Conservation (phyloP, 352 stramenopile genomes). For the Elongisporangium undulatum region DNA sequence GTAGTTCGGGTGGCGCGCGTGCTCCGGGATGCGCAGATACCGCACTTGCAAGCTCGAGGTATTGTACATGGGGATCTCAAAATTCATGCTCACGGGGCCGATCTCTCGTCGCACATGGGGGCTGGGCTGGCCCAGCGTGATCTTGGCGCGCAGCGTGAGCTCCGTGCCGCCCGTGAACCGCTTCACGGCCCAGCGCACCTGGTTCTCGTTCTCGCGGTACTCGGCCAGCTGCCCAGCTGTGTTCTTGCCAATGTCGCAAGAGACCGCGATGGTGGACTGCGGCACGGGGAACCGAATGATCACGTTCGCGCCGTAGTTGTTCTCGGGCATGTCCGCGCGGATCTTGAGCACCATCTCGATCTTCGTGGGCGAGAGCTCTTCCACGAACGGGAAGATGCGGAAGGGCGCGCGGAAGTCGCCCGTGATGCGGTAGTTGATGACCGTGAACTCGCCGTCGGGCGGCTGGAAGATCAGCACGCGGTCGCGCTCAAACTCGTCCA, state of each 20-base stretch:
- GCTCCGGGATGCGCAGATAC: conserved; percentile 97
- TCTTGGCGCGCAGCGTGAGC: conserved; percentile 93
- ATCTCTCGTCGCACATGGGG: conserved; percentile 90
- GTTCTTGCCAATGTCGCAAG: conserved; percentile 79
- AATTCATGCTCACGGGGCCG: conserved; percentile 97
- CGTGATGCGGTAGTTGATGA: conserved; percentile 98
- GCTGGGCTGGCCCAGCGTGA: conserved; percentile 77
- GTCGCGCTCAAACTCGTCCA: conserved; percentile 93
- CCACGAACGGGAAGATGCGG: conserved; percentile 96
- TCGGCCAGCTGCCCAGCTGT: conserved; percentile 87
- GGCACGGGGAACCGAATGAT: conserved; percentile 93
- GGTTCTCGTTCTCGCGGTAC: conserved; percentile 94
- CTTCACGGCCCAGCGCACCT: conserved; percentile 96
- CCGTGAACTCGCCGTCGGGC: conserved; percentile 71
- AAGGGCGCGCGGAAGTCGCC: conserved; percentile 97
- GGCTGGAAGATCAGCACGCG: conserved; percentile 87
- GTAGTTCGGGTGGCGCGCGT: conserved; percentile 94
- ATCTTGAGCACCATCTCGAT: conserved; percentile 93
- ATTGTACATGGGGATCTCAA: conserved; percentile 99
- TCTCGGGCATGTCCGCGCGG: conserved; percentile 90
- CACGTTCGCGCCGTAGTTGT: conserved; percentile 96
- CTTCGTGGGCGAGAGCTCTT: conserved; percentile 94
- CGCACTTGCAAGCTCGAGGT: conserved; percentile 97
- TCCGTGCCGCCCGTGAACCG: conserved; percentile 95
- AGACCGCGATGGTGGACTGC: conserved; percentile 76